phyloP scores from a whole-genome alignment of 2,329 filamentous ascomycete genomes.

The Alternaria angustiovoidea region DNA sequence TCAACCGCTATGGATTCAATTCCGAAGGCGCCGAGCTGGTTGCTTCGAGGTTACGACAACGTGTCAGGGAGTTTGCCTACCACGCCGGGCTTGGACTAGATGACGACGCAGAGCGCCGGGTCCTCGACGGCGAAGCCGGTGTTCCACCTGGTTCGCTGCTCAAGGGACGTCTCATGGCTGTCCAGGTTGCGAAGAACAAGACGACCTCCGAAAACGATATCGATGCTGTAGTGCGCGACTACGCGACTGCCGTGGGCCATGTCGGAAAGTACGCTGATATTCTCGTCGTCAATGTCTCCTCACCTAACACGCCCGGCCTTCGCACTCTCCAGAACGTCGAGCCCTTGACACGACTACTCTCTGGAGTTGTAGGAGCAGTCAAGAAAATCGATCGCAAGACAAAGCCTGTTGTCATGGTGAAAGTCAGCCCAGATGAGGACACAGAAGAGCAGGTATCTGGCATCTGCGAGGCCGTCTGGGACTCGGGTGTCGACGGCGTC shows the following conservation, averaged over 20 bases:
- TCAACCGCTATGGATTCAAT: constrained; percentile 97
- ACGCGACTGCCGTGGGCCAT: constrained; percentile 86
- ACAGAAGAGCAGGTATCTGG: constrained; percentile 82
- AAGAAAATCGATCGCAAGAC: constrained; percentile 71
- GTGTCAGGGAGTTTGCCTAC: constrained; percentile 80
- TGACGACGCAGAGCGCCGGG: constrained; percentile 70
- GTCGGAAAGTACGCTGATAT: constrained; percentile 91
- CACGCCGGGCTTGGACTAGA: constrained; percentile 70
- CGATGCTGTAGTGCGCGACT: constrained; percentile 77
- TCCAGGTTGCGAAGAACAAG: constrained; percentile 98
- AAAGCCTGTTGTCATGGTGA: constrained; percentile 91
- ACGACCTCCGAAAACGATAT: constrained; percentile 85
- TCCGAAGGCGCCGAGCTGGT: constrained; percentile 88
- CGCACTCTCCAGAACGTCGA: constrained; percentile 85
- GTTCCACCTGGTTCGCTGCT: constrained; percentile 85
- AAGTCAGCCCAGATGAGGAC: constrained; percentile 96
- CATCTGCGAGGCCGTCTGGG: constrained; percentile 71
- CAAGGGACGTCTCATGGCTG: constrained; percentile 79
- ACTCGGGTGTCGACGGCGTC: constrained; percentile 87
- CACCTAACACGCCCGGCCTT: constrained; percentile 92
- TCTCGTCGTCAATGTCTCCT: constrained; percentile 97
- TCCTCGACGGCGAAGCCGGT: constrained; percentile 77
- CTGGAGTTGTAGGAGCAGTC: constrained; percentile 83
- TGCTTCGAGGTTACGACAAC: constrained; percentile 77
- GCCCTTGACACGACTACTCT: constrained; percentile 81